Conservation (phyloP, 2,329 filamentous ascomycete genomes). For the Teratosphaeria gauchensis region DNA sequence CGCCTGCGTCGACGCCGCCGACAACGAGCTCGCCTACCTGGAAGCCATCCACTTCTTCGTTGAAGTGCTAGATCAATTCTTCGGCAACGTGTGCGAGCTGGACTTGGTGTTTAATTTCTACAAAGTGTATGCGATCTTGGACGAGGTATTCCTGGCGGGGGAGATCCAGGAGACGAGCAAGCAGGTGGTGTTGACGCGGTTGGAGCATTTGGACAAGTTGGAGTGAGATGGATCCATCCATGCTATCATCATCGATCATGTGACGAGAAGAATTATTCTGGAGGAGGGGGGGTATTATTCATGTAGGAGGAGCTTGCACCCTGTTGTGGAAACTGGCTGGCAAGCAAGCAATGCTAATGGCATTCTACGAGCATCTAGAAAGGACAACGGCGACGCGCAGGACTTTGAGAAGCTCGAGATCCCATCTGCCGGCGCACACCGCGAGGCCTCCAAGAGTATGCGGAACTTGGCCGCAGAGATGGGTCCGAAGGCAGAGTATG, state of each 20-base stretch:
- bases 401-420: neutral
- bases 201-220: slow-evolving; percentile 94
- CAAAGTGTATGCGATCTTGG: slow-evolving; percentile 92
- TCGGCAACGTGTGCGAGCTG: slow-evolving; percentile 97
- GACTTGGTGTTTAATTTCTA: slow-evolving; percentile 73
- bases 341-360: neutral
- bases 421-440: neutral
- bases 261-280: too few relatives aligned
- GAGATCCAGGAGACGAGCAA: slow-evolving; percentile 99
- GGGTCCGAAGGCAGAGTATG: neutral
- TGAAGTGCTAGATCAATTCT: slow-evolving; percentile 96
- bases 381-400: too few relatives aligned
- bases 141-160: slow-evolving; percentile 94
- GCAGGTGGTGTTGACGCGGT: slow-evolving; percentile 84
- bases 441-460: neutral
- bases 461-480: neutral
- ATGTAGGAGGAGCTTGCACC: too few relatives aligned
- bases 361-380: too few relatives aligned
- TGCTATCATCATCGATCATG: too few relatives aligned
- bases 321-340: too few relatives aligned
- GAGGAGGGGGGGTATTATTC: neutral
- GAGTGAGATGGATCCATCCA: slow-evolving; percentile 46
- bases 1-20: slow-evolving; percentile 96
- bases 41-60: slow-evolving; percentile 99
- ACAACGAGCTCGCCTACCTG: slow-evolving; percentile 93